These are phyloP conservation scores for Amylocarpus encephaloides DNA, from an alignment of 2,329 filamentous ascomycete species.

Conservation along the genomic window DNA sequence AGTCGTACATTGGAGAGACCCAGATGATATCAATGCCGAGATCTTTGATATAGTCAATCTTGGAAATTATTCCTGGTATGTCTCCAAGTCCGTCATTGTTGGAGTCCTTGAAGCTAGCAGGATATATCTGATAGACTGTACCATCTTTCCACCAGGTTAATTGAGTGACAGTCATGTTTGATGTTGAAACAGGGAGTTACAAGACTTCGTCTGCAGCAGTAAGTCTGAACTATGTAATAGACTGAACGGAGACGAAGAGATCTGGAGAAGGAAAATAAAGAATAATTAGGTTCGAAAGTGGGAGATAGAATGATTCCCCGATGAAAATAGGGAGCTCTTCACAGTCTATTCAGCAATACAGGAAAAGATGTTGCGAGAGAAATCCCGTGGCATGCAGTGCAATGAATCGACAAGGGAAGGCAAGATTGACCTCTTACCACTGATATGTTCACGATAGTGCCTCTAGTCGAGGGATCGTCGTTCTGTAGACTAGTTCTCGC, in stretches of 20 bases:
- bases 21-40: slow-evolving; percentile 60
- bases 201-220: no score
- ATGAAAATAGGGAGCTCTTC: no score
- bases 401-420: not conserved
- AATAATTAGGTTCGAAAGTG: no score
- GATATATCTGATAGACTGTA: slow-evolving; percentile 53
- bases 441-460: no score
- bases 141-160: slow-evolving; percentile 50
- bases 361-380: not conserved
- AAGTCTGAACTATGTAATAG: no score
- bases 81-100: slow-evolving; percentile 56
- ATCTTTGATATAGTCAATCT: slow-evolving; percentile 53
- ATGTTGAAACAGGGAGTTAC: no score
- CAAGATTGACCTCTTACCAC: not conserved
- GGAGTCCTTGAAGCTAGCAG: slow-evolving; percentile 50
- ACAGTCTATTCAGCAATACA: not conserved
- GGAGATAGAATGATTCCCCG: no score
- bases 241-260: no score
- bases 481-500: no score
- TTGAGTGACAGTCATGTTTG: slow-evolving; percentile 9
- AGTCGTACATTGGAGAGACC: slow-evolving; percentile 60
- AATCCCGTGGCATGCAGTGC: no score
- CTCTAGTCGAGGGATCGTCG: no score
- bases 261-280: no score
- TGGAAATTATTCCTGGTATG: slow-evolving; percentile 53